Evolutionary conservation across 2,329 filamentous ascomycete genomes (phyloP).

Genomic region (Cladosporium sp.): DNA sequence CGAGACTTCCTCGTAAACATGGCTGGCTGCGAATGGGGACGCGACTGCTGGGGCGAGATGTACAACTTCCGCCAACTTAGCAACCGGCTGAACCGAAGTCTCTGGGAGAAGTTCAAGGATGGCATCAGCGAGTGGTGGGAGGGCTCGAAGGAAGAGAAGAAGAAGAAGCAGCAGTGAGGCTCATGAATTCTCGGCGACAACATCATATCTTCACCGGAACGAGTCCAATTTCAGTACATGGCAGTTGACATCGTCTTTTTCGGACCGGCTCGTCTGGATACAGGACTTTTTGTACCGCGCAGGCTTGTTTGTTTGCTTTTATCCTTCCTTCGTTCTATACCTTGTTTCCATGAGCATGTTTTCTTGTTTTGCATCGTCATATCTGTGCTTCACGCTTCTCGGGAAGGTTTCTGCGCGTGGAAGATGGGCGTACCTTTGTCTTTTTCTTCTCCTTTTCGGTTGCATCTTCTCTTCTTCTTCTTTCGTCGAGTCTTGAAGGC

Average conservation of each 20-base stretch:
- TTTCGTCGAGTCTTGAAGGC: not conserved
- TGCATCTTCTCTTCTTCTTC: not conserved
- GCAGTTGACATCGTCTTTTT: not conserved
- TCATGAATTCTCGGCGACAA: not conserved
- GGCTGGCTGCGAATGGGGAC: conserved; percentile 95
- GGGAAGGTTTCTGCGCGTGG: not conserved
- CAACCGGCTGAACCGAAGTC: conserved; percentile 80
- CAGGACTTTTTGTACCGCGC: not conserved
- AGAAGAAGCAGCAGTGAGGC: conserved; percentile 19
- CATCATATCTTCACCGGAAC: not conserved
- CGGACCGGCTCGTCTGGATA: not conserved
- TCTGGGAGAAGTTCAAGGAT: conserved; percentile 69
- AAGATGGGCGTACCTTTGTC: not conserved
- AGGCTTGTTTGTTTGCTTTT: not conserved
- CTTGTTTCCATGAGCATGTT: not conserved
- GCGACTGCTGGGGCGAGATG: conserved; percentile 98
- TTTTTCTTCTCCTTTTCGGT: not conserved
- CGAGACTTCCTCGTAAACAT: conserved; percentile 97
- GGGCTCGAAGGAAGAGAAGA: conserved; percentile 28
- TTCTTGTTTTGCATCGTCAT: not conserved
- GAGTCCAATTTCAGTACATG: not conserved
- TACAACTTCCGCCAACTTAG: conserved; percentile 91
- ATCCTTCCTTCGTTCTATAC: not conserved
- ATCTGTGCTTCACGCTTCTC: not conserved
- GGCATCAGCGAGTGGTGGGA: conserved; percentile 30